Base-by-base conservation (phyloP, 1,139 yeast species). In the Debaryomycetaceae sp. region DNA sequence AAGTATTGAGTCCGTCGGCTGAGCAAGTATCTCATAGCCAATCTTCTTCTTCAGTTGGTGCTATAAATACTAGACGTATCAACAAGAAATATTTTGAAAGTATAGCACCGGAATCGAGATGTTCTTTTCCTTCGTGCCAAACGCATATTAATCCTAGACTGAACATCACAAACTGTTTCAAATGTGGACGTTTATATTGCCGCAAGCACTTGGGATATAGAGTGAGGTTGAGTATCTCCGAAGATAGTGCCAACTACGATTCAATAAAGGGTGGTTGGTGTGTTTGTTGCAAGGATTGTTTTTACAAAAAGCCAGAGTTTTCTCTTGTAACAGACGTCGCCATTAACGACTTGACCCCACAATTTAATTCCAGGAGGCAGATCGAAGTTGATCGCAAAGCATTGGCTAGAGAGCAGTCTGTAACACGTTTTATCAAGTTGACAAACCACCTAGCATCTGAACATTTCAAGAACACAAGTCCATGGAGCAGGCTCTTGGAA, bases 131-230 rank as follows among this genome's bases (percentile, higher is more conserved):
- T 1, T 47, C 52, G 1, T 83, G 88, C 51, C 39, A 46, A 1
- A 67, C 59, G 34, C 50, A 46, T 5, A 56, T 82, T 19, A 73
- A 64, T 38, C 70, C 75, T 31, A 70, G 70, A 42, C 72, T 69
- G 48, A 85, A 84, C 0, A 55, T 67, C 2, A 78, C 75, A 4
- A 82, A 83, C 52, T 83, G 91, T 55, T 61, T 85, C 16, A 75
- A 67, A 48, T 89, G 97, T 63, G 96, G 96, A 0, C 61, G 69
- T 22, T 60, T 88, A 16, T 87, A 63, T 55, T 88, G 96, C 56
- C 73, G 75, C 43, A 63, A 61, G 19, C 96, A 89, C 63, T 73
- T 88, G 3, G 61, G 67, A 38, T 79, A 70, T 53, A 70, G 77
- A 67, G 63, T 69, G 67, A 39, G 70, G 69, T 51, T 60, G 48